These are phyloP conservation scores for Avena insularis DNA, from an alignment of 176 grass and related monocot species.

Conservation along the genomic window DNA sequence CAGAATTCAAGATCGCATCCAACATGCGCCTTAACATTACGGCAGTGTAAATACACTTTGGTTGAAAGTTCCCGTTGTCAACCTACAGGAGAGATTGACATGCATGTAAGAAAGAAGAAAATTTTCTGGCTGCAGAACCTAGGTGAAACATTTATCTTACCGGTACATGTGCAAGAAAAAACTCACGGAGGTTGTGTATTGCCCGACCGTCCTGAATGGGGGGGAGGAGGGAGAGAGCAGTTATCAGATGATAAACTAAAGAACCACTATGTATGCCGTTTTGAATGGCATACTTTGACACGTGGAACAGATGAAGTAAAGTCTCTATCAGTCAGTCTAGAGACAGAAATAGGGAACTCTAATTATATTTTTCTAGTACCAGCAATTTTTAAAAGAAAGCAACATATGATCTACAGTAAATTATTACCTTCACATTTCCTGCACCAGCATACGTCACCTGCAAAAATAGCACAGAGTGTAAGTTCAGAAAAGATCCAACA, in stretches of 20 bases:
- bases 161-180: slow-evolving; percentile 95
- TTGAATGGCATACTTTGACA: slow-evolving; percentile 12
- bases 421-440: slow-evolving; percentile 75
- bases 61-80: slow-evolving; percentile 63
- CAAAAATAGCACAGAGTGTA: slow-evolving; percentile 14
- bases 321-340: too few species aligned
- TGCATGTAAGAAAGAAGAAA: slow-evolving; percentile 8
- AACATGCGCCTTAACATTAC: slow-evolving; percentile 97
- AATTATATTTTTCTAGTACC: too few species aligned
- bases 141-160: slow-evolving; percentile 58
- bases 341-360: too few species aligned
- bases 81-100: slow-evolving; percentile 53
- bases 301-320: not conserved
- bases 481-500: not conserved
- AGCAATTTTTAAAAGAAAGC: not conserved
- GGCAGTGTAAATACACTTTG: slow-evolving; percentile 88
- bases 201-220: slow-evolving; percentile 70
- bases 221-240: not conserved
- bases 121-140: slow-evolving; percentile 35
- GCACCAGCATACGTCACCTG: slow-evolving; percentile 58
- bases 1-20: slow-evolving; percentile 82
- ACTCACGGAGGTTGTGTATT: slow-evolving; percentile 71
- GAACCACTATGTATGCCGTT: slow-evolving; percentile 5
- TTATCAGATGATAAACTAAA: slow-evolving; percentile 16
- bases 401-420: slow-evolving; percentile 1